phyloP scores from a whole-genome alignment of 805 yeast species.

The Candida sonorensis region DNA sequence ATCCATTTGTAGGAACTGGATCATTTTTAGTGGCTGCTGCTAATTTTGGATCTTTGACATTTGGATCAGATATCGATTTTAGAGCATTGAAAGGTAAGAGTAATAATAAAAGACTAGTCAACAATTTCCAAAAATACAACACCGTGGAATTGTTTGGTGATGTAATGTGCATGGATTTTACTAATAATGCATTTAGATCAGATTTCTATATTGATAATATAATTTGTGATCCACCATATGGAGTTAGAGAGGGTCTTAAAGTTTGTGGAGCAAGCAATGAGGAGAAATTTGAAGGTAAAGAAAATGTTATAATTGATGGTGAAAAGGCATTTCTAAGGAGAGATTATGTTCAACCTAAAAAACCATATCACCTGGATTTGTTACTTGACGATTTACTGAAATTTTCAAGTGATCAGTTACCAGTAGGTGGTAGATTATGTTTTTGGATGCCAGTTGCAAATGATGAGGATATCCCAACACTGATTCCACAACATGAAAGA shows the following conservation, averaged over 20 bases:
- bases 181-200: slow-evolving; percentile 73
- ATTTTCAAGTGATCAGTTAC: slow-evolving; percentile 68
- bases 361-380: slow-evolving; percentile 75
- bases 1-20: slow-evolving; percentile 97
- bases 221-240: slow-evolving; percentile 96
- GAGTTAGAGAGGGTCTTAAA: slow-evolving; percentile 91
- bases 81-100: slow-evolving; percentile 68
- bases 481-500: slow-evolving; percentile 72
- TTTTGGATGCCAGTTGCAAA: slow-evolving; percentile 99
- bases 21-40: slow-evolving; percentile 88
- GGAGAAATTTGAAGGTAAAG: slow-evolving; percentile 64
- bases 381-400: slow-evolving; percentile 70
- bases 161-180: slow-evolving; percentile 87
- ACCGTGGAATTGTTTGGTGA: slow-evolving; percentile 57
- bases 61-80: slow-evolving; percentile 91
- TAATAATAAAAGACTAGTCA: slow-evolving; percentile 22
- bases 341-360: slow-evolving; percentile 89
- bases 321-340: slow-evolving; percentile 66
- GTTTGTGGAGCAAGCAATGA: slow-evolving; percentile 74
- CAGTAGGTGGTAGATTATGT: slow-evolving; percentile 71
- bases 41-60: slow-evolving; percentile 68
- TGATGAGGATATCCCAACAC: slow-evolving; percentile 53
- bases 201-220: slow-evolving; percentile 67
- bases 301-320: slow-evolving; percentile 69
- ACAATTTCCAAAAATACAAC: slow-evolving; percentile 74